Conservation (phyloP, 129 eudicot species). For the Scalesia atractyloides region DNA sequence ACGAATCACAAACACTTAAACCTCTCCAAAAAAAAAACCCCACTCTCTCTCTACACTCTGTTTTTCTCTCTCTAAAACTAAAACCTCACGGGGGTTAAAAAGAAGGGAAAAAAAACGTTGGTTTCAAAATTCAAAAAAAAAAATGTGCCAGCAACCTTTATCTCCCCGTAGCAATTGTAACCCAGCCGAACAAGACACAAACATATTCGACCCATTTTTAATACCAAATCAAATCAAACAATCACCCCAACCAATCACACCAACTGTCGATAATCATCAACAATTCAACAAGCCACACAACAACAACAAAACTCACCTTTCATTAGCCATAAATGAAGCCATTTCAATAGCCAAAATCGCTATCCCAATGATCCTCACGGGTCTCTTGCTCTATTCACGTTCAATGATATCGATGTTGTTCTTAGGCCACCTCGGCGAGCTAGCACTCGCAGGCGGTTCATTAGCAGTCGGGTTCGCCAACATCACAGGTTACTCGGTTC, state of each 20-base stretch:
- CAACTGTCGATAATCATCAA: constrained; percentile 33
- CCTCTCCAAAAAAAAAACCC: constrained; percentile 29
- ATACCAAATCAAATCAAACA: constrained; percentile 18
- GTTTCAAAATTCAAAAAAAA: constrained; percentile 6
- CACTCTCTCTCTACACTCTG: constrained; percentile 28
- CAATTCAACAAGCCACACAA: constrained; percentile 27
- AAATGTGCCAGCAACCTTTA: constrained; percentile 60
- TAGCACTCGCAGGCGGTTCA: constrained; percentile 81
- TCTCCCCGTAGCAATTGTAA: constrained; percentile 40
- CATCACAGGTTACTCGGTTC: constrained; percentile 83
- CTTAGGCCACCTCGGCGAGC: constrained; percentile 73
- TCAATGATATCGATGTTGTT: constrained; percentile 88
- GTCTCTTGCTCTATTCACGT: constrained; percentile 74
- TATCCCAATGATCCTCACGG: constrained; percentile 85
- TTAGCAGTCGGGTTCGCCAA: constrained; percentile 86
- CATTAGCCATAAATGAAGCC: constrained; percentile 49
- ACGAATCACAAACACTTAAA: constrained; percentile 27
- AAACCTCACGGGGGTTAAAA: background rate
- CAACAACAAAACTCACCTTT: constrained; percentile 38
- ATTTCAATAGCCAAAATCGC: constrained; percentile 59
- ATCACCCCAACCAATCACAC: constrained; percentile 35
- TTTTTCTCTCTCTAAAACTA: constrained; percentile 22
- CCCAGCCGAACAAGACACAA: constrained; percentile 33
- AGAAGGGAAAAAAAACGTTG: constrained; percentile 4
- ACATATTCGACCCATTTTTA: constrained; percentile 24